phyloP scores from a whole-genome alignment of 768 basidiomycete genomes.

The Auricularia cornea region DNA sequence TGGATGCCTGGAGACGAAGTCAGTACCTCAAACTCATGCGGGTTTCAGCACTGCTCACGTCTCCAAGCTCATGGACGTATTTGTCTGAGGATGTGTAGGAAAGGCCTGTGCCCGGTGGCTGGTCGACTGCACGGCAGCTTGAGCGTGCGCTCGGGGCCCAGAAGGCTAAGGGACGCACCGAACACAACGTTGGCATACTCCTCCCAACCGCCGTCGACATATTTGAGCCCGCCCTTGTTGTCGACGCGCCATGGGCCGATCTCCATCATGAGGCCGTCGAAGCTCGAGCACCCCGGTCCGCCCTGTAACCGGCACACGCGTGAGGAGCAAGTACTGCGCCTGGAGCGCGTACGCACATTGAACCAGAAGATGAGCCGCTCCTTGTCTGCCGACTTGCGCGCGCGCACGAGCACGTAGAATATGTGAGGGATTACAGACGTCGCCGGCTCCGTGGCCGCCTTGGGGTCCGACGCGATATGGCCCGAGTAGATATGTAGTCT shows the following conservation, averaged over 20 bases:
- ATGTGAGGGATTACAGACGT: constrained; percentile 69
- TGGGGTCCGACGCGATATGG: constrained; percentile 73
- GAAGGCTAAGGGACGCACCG: constrained; percentile 40
- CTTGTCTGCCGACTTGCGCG: constrained; percentile 79
- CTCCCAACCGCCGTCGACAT: constrained; percentile 88
- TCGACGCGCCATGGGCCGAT: constrained; percentile 88
- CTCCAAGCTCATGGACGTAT: constrained; percentile 70
- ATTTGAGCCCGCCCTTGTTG: constrained; percentile 59
- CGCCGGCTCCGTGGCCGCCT: constrained; percentile 36
- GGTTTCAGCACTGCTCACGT: constrained; percentile 34
- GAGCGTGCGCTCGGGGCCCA: background rate
- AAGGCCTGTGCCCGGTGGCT: constrained; percentile 93
- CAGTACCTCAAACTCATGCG: background rate
- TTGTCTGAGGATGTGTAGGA: constrained; percentile 82
- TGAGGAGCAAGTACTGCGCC: background rate
- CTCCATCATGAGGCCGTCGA: constrained; percentile 98
- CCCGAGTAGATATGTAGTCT: constrained; percentile 80
- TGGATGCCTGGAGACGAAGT: constrained; percentile 45
- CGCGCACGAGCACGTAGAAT: constrained; percentile 86
- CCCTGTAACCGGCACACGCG: constrained; percentile 42
- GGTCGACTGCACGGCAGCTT: constrained; percentile 61
- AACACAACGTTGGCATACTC: constrained; percentile 94
- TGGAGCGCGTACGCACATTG: constrained; percentile 53
- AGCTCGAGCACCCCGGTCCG: constrained; percentile 94
- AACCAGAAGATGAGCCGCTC: constrained; percentile 94